Conservation (phyloP, 2,329 filamentous ascomycete species). For the Diaporthe capsici region DNA sequence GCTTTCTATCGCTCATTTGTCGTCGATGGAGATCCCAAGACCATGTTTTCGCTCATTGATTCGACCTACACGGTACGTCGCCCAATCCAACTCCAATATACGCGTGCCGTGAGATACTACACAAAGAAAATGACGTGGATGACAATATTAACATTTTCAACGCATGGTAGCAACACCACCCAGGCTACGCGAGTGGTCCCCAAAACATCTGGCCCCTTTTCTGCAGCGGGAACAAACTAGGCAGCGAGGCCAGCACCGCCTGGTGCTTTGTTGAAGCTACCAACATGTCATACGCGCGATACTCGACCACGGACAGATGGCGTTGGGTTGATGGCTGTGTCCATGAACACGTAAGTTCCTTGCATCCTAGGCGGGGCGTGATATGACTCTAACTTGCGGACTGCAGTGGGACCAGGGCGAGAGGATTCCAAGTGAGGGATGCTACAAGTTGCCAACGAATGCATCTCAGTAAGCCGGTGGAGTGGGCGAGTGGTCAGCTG, state of each 20-base stretch:
- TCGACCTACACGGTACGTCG: conserved; percentile 52
- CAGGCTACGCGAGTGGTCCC: conserved; percentile 54
- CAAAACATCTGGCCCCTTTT: conserved; percentile 55
- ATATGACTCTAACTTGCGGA: not conserved
- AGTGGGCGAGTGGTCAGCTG: not conserved
- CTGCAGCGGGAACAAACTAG: conserved; percentile 53
- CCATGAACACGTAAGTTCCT: conserved; percentile 55
- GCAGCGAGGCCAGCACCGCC: conserved; percentile 50
- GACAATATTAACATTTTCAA: conserved; percentile 14
- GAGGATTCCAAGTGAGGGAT: conserved; percentile 20
- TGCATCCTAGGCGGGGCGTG: not conserved
- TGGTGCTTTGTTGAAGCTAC: conserved; percentile 57
- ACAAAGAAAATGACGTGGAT: not conserved
- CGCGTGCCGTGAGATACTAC: not conserved
- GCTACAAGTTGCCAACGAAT: conserved; percentile 4
- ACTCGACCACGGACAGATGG: conserved; percentile 55
- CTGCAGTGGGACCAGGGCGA: conserved; percentile 18
- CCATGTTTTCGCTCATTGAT: conserved; percentile 58
- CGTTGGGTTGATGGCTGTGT: conserved; percentile 57
- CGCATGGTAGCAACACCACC: conserved; percentile 53
- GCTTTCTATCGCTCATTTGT: conserved; percentile 58
- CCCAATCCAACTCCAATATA: not conserved
- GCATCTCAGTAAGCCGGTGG: not conserved
- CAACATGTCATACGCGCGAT: conserved; percentile 58
- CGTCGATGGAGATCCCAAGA: conserved; percentile 55